Evolutionary conservation across 768 basidiomycete species (phyloP).

Genomic region (Piloderma croceum): DNA sequence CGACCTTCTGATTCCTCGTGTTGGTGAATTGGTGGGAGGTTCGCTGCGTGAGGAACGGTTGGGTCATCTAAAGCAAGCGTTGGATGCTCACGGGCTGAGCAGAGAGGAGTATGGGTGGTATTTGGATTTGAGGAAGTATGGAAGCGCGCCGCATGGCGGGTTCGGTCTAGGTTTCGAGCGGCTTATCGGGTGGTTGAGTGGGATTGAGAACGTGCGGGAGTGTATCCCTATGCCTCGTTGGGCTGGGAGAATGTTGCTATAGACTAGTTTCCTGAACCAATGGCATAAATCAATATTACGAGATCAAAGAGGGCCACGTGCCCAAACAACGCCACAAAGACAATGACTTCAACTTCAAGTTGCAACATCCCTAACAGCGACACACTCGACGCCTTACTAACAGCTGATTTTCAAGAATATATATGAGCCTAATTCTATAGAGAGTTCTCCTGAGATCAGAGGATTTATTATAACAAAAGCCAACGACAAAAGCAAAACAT

Average conservation of each 20-base stretch:
- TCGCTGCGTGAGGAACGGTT: constrained; percentile 79
- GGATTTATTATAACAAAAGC: too few species aligned
- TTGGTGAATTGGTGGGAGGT: constrained; percentile 91
- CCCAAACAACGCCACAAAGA: too few species aligned
- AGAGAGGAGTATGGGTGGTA: constrained; percentile 58
- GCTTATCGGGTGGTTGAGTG: constrained; percentile 80
- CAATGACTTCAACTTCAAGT: too few species aligned
- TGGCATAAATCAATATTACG: too few species aligned
- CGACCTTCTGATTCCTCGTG: constrained; percentile 81
- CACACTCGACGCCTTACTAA: too few species aligned
- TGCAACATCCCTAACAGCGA: too few species aligned
- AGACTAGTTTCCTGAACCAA: too few species aligned
- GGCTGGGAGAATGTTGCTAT: constrained; percentile 74
- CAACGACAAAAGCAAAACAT: too few species aligned
- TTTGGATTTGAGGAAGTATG: constrained; percentile 74
- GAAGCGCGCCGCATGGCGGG: constrained; percentile 88
- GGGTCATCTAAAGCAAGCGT: constrained; percentile 39
- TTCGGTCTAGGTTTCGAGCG: constrained; percentile 97
- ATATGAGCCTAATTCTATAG: too few species aligned
- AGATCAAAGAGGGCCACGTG: too few species aligned
- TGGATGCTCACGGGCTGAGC: constrained; percentile 8
- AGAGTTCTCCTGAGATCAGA: too few species aligned
- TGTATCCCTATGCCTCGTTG: constrained; percentile 90
- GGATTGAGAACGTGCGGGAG: constrained; percentile 87
- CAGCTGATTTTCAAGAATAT: too few species aligned